A percentile compares a stretch with the other conserved stretches of the same genome.
These are phyloP conservation scores for Russula virescens DNA, from an alignment of 768 basidiomycete species.

Conservation along the genomic window DNA sequence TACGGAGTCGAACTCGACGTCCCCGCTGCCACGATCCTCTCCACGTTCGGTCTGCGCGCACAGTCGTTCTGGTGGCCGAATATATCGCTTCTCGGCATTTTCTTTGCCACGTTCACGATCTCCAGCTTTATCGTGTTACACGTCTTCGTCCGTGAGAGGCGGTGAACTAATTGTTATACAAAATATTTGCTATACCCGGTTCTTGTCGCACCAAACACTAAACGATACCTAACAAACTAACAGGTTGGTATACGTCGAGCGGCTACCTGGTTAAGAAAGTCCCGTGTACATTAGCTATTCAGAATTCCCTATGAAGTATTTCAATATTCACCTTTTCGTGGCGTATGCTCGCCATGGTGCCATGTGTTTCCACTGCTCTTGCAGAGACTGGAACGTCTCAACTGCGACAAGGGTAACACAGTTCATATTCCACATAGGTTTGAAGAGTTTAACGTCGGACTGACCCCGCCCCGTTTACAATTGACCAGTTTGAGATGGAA, in stretches of 20 bases:
- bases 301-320: neutral
- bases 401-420: neutral
- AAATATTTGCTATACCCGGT: constrained; percentile 6
- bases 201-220: neutral
- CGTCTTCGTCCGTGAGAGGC: constrained; percentile 81
- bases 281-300: constrained; percentile 5
- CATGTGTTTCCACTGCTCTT: neutral
- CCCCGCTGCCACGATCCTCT: constrained; percentile 92
- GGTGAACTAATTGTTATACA: constrained; percentile 29
- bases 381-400: neutral
- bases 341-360: neutral
- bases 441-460: neutral
- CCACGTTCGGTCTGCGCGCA: constrained; percentile 86
- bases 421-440: neutral
- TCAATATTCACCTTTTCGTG: neutral
- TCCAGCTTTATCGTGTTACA: constrained; percentile 77
- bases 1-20: constrained; percentile 97
- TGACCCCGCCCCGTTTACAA: neutral
- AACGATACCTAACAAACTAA: constrained; percentile 10
- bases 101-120: constrained; percentile 75
- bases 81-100: constrained; percentile 75
- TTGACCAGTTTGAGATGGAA: neutral
- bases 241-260: constrained; percentile 1
- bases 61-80: constrained; percentile 99
- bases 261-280: neutral